Percentiles rank a stretch among this genome's conserved stretches.
These are phyloP conservation scores for Coemansia sp. DNA, from an alignment of 192 early-diverging fungal species.

Conservation along the genomic window DNA sequence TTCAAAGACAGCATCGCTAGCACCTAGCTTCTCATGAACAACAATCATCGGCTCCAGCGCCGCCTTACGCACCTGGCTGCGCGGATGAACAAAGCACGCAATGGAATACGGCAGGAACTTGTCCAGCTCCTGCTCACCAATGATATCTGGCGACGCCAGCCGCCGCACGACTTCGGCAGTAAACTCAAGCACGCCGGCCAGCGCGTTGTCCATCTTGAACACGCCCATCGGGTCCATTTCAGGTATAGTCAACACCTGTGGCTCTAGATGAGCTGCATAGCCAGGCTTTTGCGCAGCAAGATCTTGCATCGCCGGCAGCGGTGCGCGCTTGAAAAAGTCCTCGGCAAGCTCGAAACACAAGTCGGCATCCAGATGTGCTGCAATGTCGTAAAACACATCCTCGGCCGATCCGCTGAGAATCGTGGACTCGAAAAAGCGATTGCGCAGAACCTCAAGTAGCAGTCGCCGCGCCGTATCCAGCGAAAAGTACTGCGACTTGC, in stretches of 20 bases:
- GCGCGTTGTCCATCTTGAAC: constrained; percentile 50
- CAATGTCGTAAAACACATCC: constrained; percentile 52
- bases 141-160: constrained; percentile 24
- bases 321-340: constrained; percentile 51
- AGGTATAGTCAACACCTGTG: constrained; percentile 13
- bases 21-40: constrained; percentile 28
- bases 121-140: constrained; percentile 30
- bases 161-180: constrained; percentile 34
- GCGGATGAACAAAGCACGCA: constrained; percentile 41
- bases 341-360: constrained; percentile 48
- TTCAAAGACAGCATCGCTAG: constrained; percentile 33
- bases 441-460: constrained; percentile 48
- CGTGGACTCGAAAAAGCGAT: constrained; percentile 49
- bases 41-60: constrained; percentile 42
- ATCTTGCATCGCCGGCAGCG: constrained; percentile 22
- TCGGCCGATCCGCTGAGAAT: constrained; percentile 54
- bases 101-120: constrained; percentile 43
- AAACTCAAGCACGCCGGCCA: constrained; percentile 54
- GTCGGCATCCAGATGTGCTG: constrained; percentile 36
- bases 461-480: constrained; percentile 36
- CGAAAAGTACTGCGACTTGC: constrained; percentile 49
- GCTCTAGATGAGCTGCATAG: constrained; percentile 19
- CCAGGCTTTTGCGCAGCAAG: constrained; percentile 22
- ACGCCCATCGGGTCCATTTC: constrained; percentile 49
- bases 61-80: constrained; percentile 54